Evolutionary conservation across 2,329 filamentous ascomycete species (phyloP), one percentile per base, ranked within the genome.

Genomic region (Ceratocystis destructans): DNA sequence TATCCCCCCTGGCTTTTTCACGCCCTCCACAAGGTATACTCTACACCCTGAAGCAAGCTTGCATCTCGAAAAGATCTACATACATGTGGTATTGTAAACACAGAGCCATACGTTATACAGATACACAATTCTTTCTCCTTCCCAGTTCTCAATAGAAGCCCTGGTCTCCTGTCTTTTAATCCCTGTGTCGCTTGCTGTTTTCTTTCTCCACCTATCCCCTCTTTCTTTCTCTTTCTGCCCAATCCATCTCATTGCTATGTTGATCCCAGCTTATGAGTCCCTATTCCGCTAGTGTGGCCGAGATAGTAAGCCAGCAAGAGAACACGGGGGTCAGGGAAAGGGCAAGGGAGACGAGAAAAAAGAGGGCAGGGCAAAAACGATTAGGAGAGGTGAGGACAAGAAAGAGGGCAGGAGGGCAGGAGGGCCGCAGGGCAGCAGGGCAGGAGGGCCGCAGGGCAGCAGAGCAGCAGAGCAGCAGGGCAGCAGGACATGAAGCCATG

Each of bases 271-370:
- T 57, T 57, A 31, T 57, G 28, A 57, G 53, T 33, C 53, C 53
- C 28, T 57, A 57, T 57, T 57, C 53, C 53, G 53, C 53, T 57
- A 57, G 22, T 57, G 22, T 57, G 12, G 41, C 61, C 37, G 37
- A 62, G 37, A 41, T 41, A 22, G 57, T 22, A 45, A 45, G 33
- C 33, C 15, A 61, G 31, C 33, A 44, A 20, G n/a, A 44, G 33
- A 44, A 45, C n/a, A 44, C 22, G 59, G 41, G 33, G 31, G 10
- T 8, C 2, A 45, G n/a, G 20, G 61, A 37, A 45, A 62, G 61
- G 37, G 8, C 31, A 45, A 62, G 20, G 31, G n/a, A 63, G 15
- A 63, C 6, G n/a, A 33, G 17, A 33, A 63, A 33, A 25, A 46
- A 62, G 12, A 62, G 48, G 48, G 48, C 48, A 50, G 48, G 48